Conservation (phyloP, 345 rosid species). For the Eutrema heterophyllum region DNA sequence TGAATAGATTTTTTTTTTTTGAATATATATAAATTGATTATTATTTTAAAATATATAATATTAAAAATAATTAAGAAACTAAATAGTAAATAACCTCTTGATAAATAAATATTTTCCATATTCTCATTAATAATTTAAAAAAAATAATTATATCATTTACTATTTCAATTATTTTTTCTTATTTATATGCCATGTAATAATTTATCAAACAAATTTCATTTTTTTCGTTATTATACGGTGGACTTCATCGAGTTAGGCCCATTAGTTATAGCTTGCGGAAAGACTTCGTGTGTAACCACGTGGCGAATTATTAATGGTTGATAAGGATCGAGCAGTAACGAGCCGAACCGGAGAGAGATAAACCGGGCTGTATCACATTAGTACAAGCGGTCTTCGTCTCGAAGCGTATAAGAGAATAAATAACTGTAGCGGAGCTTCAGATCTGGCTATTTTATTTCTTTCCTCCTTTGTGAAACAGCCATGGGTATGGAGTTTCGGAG, state of each 20-base stretch:
- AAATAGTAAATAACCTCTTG: too few species aligned
- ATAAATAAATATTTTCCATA: too few species aligned
- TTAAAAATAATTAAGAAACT: too few species aligned
- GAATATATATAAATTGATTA: too few species aligned
- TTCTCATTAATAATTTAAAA: too few species aligned
- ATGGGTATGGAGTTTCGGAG: slow-evolving; percentile 44
- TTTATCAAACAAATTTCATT: too few species aligned
- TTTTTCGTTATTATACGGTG: too few species aligned
- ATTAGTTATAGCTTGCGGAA: background rate
- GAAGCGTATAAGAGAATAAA: slow-evolving; percentile 22
- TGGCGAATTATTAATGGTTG: background rate
- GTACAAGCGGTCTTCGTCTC: slow-evolving; percentile 2
- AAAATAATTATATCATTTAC: too few species aligned
- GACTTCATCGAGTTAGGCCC: background rate
- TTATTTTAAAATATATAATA: too few species aligned
- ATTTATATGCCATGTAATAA: too few species aligned
- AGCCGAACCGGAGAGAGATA: slow-evolving; percentile 5
- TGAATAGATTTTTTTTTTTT: too few species aligned
- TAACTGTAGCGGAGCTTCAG: slow-evolving; percentile 24
- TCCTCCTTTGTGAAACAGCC: slow-evolving; percentile 5
- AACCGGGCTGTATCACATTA: slow-evolving; percentile 17
- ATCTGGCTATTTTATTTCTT: slow-evolving; percentile 20
- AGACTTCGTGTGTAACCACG: background rate
- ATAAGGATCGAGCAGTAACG: background rate
- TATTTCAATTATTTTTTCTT: too few species aligned